Conservation (phyloP, 148 eudicot genomes). For the Rhododendron kiyosumense region DNA sequence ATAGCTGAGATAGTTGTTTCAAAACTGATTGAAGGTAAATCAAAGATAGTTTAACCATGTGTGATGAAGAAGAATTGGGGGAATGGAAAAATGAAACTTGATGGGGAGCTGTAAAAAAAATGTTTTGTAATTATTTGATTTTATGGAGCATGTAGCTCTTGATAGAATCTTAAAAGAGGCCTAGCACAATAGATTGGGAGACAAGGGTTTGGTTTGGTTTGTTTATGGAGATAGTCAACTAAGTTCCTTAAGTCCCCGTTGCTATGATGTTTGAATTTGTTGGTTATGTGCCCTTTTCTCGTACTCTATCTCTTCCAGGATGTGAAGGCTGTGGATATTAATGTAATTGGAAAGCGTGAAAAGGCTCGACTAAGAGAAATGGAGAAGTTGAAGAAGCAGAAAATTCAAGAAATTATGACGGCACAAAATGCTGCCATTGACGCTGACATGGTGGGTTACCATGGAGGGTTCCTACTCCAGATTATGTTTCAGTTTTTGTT, state of each 20-base stretch:
- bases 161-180: background rate
- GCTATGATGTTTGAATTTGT: background rate
- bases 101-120: background rate
- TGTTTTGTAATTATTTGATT: background rate
- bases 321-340: constrained; percentile 30
- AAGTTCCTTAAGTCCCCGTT: background rate
- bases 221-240: background rate
- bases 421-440: constrained; percentile 87
- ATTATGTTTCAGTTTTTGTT: background rate
- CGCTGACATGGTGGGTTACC: constrained; percentile 80
- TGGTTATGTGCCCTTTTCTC: background rate
- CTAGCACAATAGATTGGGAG: background rate
- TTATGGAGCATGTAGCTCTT: background rate
- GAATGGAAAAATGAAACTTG: background rate
- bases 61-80: background rate
- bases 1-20: background rate
- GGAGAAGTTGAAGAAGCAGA: constrained; percentile 83
- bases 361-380: constrained; percentile 73
- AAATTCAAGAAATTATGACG: constrained; percentile 80
- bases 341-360: constrained; percentile 68
- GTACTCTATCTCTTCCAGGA: constrained; percentile 35
- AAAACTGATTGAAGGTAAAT: background rate
- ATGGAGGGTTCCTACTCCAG: background rate
- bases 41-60: background rate
- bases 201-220: background rate